Percentiles rank a stretch among this genome's conserved stretches.
Conservation (phyloP, 495 filamentous ascomycete genomes). For the Hypoxylon fuscum region DNA sequence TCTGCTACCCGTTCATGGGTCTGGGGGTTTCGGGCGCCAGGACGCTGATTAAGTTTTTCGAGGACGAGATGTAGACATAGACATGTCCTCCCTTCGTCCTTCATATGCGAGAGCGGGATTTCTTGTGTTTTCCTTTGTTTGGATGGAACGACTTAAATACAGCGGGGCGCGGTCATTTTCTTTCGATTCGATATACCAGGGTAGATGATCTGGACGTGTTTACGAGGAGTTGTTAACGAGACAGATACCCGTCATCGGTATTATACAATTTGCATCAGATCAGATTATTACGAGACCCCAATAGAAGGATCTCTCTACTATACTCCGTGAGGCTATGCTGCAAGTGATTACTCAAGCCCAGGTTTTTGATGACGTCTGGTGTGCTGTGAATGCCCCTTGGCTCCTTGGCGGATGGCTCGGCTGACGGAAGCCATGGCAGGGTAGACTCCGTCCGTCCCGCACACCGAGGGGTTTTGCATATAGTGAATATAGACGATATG, state of each 20-base stretch:
- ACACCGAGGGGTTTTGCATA: too few relatives aligned
- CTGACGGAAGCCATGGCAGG: not conserved
- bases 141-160: not conserved
- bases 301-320: too few relatives aligned
- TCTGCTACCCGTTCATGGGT: slow-evolving; percentile 83
- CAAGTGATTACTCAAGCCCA: not conserved
- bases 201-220: slow-evolving; percentile 23
- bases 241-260: slow-evolving; percentile 32
- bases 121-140: not conserved
- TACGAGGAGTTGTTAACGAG: slow-evolving; percentile 16
- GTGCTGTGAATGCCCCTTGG: not conserved
- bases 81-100: too few relatives aligned
- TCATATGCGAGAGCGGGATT: not conserved
- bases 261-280: too few relatives aligned
- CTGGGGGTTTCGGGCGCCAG: slow-evolving; percentile 77
- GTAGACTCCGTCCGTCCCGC: not conserved
- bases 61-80: slow-evolving; percentile 66
- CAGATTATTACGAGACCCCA: too few relatives aligned
- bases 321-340: too few relatives aligned
- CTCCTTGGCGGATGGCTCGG: not conserved
- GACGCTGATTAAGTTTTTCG: slow-evolving; percentile 84
- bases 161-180: not conserved
- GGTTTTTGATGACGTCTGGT: slow-evolving; percentile 5
- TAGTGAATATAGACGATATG: too few relatives aligned
- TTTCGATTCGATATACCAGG: slow-evolving; percentile 22